Evolutionary conservation across 352 stramenopile genomes (phyloP).

Genomic region (Globisporangium solare): DNA sequence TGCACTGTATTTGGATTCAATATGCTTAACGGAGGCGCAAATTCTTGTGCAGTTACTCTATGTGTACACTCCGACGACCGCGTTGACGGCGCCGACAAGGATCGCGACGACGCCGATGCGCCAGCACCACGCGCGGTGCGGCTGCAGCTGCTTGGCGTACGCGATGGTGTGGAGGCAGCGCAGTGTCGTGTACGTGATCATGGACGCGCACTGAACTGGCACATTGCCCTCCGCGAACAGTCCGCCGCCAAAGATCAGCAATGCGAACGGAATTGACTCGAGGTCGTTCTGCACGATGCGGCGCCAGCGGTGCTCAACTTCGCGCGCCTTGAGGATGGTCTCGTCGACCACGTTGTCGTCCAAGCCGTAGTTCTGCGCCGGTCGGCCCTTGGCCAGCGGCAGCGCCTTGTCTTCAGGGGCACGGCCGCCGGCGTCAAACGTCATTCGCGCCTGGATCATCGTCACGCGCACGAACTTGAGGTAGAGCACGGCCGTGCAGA

Average conservation of each 20-base stretch:
- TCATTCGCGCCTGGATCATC: conserved; percentile 42
- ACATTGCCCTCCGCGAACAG: conserved; percentile 28
- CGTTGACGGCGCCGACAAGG: conserved; percentile 26
- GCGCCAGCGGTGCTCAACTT: conserved; percentile 32
- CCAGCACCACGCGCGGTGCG: conserved; percentile 34
- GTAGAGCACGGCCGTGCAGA: conserved; percentile 51
- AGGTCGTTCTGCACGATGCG: conserved; percentile 45
- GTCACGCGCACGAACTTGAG: conserved; percentile 61
- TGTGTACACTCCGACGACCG: conserved; percentile 13
- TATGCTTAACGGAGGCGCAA: no score
- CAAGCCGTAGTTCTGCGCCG: conserved; percentile 25
- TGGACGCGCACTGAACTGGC: conserved; percentile 17
- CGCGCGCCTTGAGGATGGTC: conserved; percentile 18
- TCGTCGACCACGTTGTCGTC: conserved; percentile 10
- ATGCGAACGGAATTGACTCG: conserved; percentile 36
- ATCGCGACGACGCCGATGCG: conserved; percentile 26
- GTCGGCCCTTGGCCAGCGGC: conserved; percentile 33
- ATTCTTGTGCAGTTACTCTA: no score
- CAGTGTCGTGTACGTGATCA: conserved; percentile 31
- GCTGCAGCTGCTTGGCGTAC: conserved; percentile 44
- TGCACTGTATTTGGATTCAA: no score
- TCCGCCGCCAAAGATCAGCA: conserved; percentile 28
- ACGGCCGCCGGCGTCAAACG: conserved; percentile 38
- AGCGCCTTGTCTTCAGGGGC: conserved; percentile 45
- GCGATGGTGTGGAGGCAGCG: conserved; percentile 36